These are phyloP conservation scores for Dioszegia crocea DNA, from an alignment of 768 basidiomycete genomes.

Conservation along the genomic window DNA sequence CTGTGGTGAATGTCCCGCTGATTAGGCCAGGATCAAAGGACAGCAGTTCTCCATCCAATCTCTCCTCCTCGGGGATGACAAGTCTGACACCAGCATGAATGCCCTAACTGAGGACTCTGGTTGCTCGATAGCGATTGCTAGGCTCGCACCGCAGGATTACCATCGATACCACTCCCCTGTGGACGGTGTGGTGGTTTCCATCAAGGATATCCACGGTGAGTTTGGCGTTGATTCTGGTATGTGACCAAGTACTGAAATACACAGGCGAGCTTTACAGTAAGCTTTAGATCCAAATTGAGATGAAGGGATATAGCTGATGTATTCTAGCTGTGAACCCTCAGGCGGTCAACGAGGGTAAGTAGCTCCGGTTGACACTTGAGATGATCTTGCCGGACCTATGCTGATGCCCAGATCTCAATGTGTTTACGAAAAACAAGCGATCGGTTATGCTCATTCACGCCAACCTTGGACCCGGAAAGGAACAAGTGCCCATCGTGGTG, in stretches of 20 bases:
- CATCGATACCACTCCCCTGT: constrained; percentile 74
- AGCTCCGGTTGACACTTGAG: too few relatives aligned
- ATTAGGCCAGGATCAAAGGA: constrained; percentile 59
- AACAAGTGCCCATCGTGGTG: constrained; percentile 57
- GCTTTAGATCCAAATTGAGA: not conserved
- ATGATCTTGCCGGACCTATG: too few relatives aligned
- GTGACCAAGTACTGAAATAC: not conserved
- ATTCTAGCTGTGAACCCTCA: constrained; percentile 64
- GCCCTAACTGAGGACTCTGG: constrained; percentile 39
- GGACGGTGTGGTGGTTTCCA: constrained; percentile 55
- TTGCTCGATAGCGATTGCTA: constrained; percentile 60
- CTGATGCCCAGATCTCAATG: constrained; percentile 49
- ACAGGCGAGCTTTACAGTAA: constrained; percentile 46
- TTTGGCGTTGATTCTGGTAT: not conserved
- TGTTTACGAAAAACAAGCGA: constrained; percentile 49
- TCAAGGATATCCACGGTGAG: constrained; percentile 45
- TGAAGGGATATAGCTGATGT: constrained; percentile 25
- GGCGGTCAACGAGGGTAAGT: constrained; percentile 63
- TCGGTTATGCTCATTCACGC: constrained; percentile 39
- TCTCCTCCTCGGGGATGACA: constrained; percentile 56
- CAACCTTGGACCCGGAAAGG: constrained; percentile 31
- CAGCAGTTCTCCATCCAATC: constrained; percentile 63
- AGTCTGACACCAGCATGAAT: constrained; percentile 47
- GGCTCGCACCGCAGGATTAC: constrained; percentile 75
- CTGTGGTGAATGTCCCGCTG: too few relatives aligned